phyloP scores from a whole-genome alignment of 345 rosid genomes.

The Reutealis trisperma region DNA sequence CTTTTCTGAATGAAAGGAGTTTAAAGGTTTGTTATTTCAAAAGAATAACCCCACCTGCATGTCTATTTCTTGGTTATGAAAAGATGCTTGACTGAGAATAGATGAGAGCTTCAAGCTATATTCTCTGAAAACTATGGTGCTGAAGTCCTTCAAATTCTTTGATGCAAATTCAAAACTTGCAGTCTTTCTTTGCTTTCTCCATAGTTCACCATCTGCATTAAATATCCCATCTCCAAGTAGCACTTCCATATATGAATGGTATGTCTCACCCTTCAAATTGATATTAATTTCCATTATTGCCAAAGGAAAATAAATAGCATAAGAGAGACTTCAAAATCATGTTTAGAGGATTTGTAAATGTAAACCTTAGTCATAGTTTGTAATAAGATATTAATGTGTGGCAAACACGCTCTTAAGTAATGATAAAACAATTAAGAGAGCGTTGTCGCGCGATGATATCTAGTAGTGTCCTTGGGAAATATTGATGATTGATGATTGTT shows the following conservation, averaged over 20 bases:
- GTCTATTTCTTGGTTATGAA: constrained; percentile 56
- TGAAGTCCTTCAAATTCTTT: constrained; percentile 86
- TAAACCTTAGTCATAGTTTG: too few relatives aligned
- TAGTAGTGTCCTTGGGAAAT: background rate
- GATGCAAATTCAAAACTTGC: constrained; percentile 98
- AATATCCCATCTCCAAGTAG: constrained; percentile 88
- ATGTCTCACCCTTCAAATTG: constrained; percentile 72
- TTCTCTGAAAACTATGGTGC: constrained; percentile 82
- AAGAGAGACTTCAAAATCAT: background rate
- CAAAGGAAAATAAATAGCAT: background rate
- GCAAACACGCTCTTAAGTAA: too few relatives aligned
- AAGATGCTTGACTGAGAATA: constrained; percentile 61
- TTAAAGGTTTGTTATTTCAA: background rate
- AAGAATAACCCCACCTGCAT: constrained; percentile 58
- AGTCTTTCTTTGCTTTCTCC: constrained; percentile 92
- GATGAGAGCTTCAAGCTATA: constrained; percentile 73
- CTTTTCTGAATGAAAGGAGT: too few relatives aligned
- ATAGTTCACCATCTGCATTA: constrained; percentile 82
- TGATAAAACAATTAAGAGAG: too few relatives aligned
- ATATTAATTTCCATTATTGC: background rate
- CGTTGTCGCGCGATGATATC: too few relatives aligned
- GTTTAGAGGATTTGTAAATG: too few relatives aligned
- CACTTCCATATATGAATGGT: constrained; percentile 95
- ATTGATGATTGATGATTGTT: background rate
- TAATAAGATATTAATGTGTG: too few relatives aligned